Evolutionary conservation across 805 yeast species (phyloP).

Genomic region (Metschnikowia dekortorum): DNA sequence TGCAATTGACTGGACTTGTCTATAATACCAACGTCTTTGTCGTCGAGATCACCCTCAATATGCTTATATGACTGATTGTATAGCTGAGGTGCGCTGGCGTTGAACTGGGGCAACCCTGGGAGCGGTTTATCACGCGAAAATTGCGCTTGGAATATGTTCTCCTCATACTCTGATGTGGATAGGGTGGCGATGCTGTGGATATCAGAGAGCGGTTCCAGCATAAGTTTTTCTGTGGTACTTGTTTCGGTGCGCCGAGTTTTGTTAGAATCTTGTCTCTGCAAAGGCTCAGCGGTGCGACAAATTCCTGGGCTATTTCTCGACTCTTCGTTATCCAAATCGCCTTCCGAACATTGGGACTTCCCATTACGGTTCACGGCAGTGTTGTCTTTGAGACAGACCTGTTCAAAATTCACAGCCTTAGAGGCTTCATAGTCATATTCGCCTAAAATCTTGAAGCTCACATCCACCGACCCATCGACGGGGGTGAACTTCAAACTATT

Average conservation of each 20-base stretch:
- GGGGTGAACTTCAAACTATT: slow-evolving; percentile 93
- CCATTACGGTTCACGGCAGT: background rate
- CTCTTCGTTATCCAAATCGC: background rate
- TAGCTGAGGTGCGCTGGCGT: background rate
- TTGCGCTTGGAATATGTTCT: slow-evolving; percentile 34
- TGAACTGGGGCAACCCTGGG: slow-evolving; percentile 9
- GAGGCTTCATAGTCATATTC: slow-evolving; percentile 49
- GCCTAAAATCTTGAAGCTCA: slow-evolving; percentile 59
- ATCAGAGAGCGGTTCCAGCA: background rate
- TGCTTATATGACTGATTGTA: background rate
- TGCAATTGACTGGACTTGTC: background rate
- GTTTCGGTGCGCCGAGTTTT: background rate
- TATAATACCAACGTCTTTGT: background rate
- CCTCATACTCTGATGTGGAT: slow-evolving; percentile 37
- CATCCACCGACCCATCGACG: slow-evolving; percentile 74
- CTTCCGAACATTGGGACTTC: background rate
- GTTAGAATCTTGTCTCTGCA: background rate
- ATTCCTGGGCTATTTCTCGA: background rate
- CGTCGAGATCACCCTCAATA: background rate
- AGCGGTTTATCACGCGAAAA: slow-evolving; percentile 21
- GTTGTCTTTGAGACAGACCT: slow-evolving; percentile 11
- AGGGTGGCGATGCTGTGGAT: slow-evolving; percentile 28
- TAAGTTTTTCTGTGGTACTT: background rate
- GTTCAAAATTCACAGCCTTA: slow-evolving; percentile 8
- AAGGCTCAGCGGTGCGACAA: background rate